Base-by-base conservation (phyloP, 352 stramenopile genomes). In the Phytophthora chlamydospora region DNA sequence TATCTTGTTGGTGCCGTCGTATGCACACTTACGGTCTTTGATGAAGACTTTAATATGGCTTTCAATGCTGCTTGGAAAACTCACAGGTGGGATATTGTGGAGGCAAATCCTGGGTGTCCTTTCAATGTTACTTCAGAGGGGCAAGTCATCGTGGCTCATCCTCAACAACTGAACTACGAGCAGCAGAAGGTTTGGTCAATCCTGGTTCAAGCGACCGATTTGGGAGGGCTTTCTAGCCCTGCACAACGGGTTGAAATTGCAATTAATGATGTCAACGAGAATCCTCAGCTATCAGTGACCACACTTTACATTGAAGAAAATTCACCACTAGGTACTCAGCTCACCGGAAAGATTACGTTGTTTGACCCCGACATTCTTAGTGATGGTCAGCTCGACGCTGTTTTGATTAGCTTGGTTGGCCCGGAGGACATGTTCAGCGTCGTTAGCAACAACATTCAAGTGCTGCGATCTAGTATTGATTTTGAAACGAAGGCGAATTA, bases 241-340 rank as follows among this genome's bases (percentile, higher is more conserved):
- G 10, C 32, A 10, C 65, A 73, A 48, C 39, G 10, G 19, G 33
- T 73, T 33, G 33, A 66, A 6, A 69, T 73, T 19, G 8, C 33
- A 11, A 34, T 73, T 41, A 4, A 9, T 21, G 59, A 73, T 16
- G 45, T 62, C 6, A 73, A 73, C 36, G 65, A 73, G 40, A 55
- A 17, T 0, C 65, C 65, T 17, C 54, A 39, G 29, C 38, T 73
- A 19, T 12, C 14, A 4, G 10, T 17, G 13, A 57, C 43, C 24
- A 62, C 59, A 4, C 62, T 73, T 42, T 66, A 45, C 29, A 59
- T 73, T 31, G 59, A 69, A 13, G 65, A 73, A 13, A 73, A 73
- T 27, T 41, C 59, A 36, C 27, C 24, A 0, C 6, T 45, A 2
- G 49, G 53, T 17, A 56, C 48, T 7, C 6, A 33, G 11, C 31